Evolutionary conservation across 129 eudicot species (phyloP).

Genomic region (Oenanthe sinensis): DNA sequence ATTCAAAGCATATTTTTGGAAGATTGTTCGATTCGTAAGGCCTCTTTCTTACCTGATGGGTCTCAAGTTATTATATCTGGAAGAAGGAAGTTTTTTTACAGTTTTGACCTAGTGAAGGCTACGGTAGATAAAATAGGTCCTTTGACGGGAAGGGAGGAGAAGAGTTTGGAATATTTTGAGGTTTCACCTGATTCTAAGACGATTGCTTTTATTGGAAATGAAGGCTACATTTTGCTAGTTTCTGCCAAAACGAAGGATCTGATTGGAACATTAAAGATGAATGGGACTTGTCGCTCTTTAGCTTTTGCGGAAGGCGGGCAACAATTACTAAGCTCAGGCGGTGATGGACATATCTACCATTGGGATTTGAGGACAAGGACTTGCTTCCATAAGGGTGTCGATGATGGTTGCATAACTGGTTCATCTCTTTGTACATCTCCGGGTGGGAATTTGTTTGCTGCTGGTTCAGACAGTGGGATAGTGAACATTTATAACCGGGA

Average conservation of each 20-base stretch:
- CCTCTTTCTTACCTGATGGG: constrained; percentile 77
- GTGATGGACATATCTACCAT: constrained; percentile 86
- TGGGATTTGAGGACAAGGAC: constrained; percentile 83
- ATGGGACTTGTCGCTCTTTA: constrained; percentile 74
- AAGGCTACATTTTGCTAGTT: constrained; percentile 71
- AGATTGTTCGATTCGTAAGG: constrained; percentile 77
- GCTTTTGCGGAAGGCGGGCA: constrained; percentile 56
- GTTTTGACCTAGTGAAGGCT: constrained; percentile 72
- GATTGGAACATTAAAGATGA: constrained; percentile 83
- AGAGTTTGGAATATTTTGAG: constrained; percentile 74
- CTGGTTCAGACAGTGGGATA: constrained; percentile 86
- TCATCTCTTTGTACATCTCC: constrained; percentile 57
- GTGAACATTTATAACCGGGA: constrained; percentile 78
- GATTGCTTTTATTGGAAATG: constrained; percentile 85
- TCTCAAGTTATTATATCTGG: constrained; percentile 81
- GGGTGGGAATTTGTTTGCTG: constrained; percentile 63
- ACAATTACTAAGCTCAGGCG: constrained; percentile 68
- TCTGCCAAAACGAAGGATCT: constrained; percentile 77
- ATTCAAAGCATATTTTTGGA: constrained; percentile 69
- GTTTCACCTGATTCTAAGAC: constrained; percentile 88
- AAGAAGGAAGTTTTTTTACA: constrained; percentile 79
- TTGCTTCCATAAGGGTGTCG: constrained; percentile 76
- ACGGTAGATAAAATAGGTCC: constrained; percentile 64
- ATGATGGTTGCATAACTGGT: constrained; percentile 80
- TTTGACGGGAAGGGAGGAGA: constrained; percentile 76